Conservation (phyloP, 129 eudicot species). For the Solidago caesia region DNA sequence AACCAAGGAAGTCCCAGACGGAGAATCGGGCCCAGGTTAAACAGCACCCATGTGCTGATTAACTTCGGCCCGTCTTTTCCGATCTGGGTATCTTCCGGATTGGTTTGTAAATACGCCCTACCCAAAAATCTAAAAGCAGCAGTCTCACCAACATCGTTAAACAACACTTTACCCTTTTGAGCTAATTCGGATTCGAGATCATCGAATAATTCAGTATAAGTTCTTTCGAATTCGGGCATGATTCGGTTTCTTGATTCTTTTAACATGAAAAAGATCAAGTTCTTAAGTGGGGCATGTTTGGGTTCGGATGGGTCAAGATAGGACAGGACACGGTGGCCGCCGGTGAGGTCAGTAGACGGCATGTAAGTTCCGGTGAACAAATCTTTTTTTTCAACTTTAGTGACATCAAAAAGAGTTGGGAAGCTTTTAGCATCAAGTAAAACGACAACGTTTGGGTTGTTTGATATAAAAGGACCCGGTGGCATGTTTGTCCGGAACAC, state of each 20-base stretch:
- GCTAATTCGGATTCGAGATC: constrained; percentile 50
- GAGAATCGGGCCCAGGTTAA: constrained; percentile 63
- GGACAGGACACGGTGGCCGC: constrained; percentile 78
- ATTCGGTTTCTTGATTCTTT: constrained; percentile 47
- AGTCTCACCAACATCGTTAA: constrained; percentile 53
- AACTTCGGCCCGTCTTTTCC: constrained; percentile 59
- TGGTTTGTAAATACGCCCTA: constrained; percentile 45
- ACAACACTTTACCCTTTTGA: constrained; percentile 53
- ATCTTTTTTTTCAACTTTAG: constrained; percentile 79
- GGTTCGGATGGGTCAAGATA: constrained; percentile 92
- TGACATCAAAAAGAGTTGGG: constrained; percentile 67
- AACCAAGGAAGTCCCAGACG: constrained; percentile 56
- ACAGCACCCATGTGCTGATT: constrained; percentile 61
- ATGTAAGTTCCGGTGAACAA: constrained; percentile 83
- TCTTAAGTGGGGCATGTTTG: constrained; percentile 62
- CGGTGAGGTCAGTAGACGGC: constrained; percentile 87
- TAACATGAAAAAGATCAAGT: constrained; percentile 55
- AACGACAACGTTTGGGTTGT: constrained; percentile 71
- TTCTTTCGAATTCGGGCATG: constrained; percentile 64
- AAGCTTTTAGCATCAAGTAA: constrained; percentile 78
- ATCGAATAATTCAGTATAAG: constrained; percentile 55
- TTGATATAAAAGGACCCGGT: constrained; percentile 73
- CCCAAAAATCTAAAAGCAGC: constrained; percentile 77
- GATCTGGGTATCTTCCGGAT: constrained; percentile 59
- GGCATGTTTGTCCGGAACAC: constrained; percentile 91